Base-by-base conservation (phyloP, 2,329 filamentous ascomycete species). In the Diaporthe velutina region DNA sequence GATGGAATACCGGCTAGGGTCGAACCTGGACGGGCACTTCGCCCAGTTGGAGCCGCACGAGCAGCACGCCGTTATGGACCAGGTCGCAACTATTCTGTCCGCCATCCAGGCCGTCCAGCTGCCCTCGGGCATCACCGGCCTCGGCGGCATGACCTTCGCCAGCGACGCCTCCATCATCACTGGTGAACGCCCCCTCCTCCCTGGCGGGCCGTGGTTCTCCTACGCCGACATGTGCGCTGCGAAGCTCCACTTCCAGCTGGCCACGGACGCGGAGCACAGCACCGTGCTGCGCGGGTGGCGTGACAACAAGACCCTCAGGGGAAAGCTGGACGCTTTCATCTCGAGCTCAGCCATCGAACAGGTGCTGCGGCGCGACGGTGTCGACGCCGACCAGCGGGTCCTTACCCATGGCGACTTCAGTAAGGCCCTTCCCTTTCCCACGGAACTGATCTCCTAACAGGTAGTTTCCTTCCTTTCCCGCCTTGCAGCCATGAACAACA, bases 361-460 rank as follows among this genome's bases (percentile, higher is more conserved):
- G 2, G 52, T 77, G 4, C 71, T 81, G 5, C 58, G 40, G 1
- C 33, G 55, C 19, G 45, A n/a, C 12, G 54, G 48, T 0, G 78
- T 81, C 9, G 78, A 79, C n/a, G 40, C 58, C 7, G 19, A 50
- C 5, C 61, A 74, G 4, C 64, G 74, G 7, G 71, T 45, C 9
- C 73, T 82, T 7, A 74, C 79, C 7, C 80, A 82, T 13, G 80
- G 79, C 15, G 81, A 82, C 66, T 74, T 82, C 3, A 82, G 80
- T 82, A 76, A 73, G 79, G 71, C 25, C 38, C 58, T 42, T 57
- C 50, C 10, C 67, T 40, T 28, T 30, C 28, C 35, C 7, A 22
- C 10, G 9, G n/a, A 30, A 38, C 55, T 58, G 33, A 58, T 58
- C 33, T 25, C 33, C 55, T 58, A 4, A 58, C 50, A 42, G 50